These are phyloP conservation scores for Chrysanthemum makinoi DNA, from an alignment of 129 eudicot species.

Conservation along the genomic window DNA sequence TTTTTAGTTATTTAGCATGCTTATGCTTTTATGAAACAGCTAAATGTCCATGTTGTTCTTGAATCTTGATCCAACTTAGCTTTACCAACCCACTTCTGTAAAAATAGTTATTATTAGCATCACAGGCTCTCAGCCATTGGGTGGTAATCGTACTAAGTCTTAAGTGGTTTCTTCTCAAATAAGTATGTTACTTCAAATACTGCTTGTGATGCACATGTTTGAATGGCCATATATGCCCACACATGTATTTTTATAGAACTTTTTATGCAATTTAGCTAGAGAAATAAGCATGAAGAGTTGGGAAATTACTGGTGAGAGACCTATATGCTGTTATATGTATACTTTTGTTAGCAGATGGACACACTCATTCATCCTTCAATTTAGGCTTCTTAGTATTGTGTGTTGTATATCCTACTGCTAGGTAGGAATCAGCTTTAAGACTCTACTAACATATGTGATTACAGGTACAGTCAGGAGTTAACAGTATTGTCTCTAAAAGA, in stretches of 20 bases:
- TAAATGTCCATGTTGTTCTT: not conserved
- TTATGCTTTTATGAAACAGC: not conserved
- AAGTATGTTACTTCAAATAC: not conserved
- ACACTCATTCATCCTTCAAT: not conserved
- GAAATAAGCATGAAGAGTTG: conserved; percentile 16
- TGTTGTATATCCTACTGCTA: conserved; percentile 19
- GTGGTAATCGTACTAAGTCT: not conserved
- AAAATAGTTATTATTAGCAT: conserved; percentile 1
- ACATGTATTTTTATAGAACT: not conserved
- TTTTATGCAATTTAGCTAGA: conserved; percentile 6
- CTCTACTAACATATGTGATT: conserved; percentile 15
- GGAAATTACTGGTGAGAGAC: conserved; percentile 8
- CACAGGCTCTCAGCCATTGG: not conserved
- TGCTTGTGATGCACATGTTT: too few relatives aligned
- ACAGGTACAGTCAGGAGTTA: conserved; percentile 20
- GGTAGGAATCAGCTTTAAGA: conserved; percentile 4
- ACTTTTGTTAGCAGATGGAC: not conserved
- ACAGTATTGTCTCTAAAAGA: conserved; percentile 20
- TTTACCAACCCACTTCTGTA: not conserved
- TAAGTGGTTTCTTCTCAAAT: not conserved
- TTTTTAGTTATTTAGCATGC: not conserved
- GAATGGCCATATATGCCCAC: not conserved
- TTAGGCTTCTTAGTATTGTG: conserved; percentile 14
- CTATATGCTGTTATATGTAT: not conserved
- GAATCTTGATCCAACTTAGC: not conserved